Evolutionary conservation across 139 green algal species (phyloP).

Genomic region (Coelastrella sp.): DNA sequence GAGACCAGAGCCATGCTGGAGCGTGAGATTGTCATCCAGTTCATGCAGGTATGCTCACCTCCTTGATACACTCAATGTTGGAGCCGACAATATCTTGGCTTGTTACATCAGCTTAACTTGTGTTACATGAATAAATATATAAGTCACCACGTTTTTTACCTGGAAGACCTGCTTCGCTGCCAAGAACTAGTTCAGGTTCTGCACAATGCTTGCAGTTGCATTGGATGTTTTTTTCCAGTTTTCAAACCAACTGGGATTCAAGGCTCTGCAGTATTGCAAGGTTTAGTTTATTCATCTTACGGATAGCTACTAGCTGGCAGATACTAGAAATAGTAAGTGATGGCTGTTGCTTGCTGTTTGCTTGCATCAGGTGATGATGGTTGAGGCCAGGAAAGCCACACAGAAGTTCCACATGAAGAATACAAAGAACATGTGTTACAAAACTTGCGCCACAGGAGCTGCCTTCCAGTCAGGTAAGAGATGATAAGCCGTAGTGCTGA

Average conservation of each 20-base stretch:
- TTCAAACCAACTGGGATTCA: too few species aligned
- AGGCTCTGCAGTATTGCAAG: too few species aligned
- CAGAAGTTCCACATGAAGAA: neutral
- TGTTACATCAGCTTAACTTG: too few species aligned
- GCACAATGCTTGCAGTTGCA: too few species aligned
- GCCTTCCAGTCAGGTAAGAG: neutral
- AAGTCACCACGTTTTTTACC: too few species aligned
- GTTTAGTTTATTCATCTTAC: too few species aligned
- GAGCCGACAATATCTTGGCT: too few species aligned
- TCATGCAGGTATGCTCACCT: conserved; percentile 27
- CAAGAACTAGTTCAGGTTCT: too few species aligned
- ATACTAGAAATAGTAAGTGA: neutral
- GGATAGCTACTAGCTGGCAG: too few species aligned
- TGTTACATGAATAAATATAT: too few species aligned
- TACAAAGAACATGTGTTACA: neutral
- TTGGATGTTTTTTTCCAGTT: too few species aligned
- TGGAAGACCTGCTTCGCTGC: too few species aligned
- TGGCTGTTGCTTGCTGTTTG: neutral
- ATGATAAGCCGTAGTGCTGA: neutral
- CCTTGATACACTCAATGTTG: neutral
- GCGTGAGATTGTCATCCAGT: conserved; percentile 2
- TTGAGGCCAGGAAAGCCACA: neutral
- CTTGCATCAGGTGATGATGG: neutral
- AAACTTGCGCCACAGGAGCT: neutral
- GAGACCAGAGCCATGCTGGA: neutral